Evolutionary conservation across 768 basidiomycete species (phyloP).

Genomic region (Leccinum ochraceum): DNA sequence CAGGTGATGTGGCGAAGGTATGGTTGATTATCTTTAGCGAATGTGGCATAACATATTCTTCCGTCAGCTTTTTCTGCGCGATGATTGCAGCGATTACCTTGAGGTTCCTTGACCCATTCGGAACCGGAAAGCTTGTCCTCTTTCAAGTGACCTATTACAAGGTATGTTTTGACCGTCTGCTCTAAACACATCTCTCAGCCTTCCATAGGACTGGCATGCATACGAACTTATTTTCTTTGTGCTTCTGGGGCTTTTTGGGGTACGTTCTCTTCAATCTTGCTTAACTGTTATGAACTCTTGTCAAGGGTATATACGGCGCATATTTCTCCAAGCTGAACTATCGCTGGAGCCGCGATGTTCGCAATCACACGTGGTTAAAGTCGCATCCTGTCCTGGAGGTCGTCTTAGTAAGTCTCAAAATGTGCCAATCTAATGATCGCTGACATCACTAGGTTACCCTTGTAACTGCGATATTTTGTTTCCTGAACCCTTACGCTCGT

Average conservation of each 20-base stretch:
- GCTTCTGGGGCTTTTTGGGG: constrained; percentile 86
- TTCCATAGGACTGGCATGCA: constrained; percentile 85
- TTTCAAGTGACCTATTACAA: constrained; percentile 91
- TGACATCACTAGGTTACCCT: constrained; percentile 62
- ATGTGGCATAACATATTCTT: constrained; percentile 11
- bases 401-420: constrained; percentile 53
- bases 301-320: constrained; percentile 90
- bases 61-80: constrained; percentile 92
- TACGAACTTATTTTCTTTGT: constrained; percentile 87
- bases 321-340: constrained; percentile 91
- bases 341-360: constrained; percentile 81
- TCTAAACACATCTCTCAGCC: constrained; percentile 5
- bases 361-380: constrained; percentile 80
- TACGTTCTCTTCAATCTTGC: constrained; percentile 37
- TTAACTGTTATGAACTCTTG: constrained; percentile 9
- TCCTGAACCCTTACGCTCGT: constrained; percentile 85
- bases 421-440: constrained; percentile 1
- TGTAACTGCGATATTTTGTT: constrained; percentile 75
- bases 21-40: constrained; percentile 11
- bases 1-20: constrained; percentile 95
- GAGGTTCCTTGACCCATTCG: constrained; percentile 91
- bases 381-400: constrained; percentile 84
- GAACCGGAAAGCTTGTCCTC: constrained; percentile 90
- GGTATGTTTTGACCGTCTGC: constrained; percentile 37
- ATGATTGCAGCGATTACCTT: constrained; percentile 96